Evolutionary conservation across 495 filamentous ascomycete species (phyloP), one percentile per base, ranked within the genome.

Genomic region (Cenococcum geophilum): DNA sequence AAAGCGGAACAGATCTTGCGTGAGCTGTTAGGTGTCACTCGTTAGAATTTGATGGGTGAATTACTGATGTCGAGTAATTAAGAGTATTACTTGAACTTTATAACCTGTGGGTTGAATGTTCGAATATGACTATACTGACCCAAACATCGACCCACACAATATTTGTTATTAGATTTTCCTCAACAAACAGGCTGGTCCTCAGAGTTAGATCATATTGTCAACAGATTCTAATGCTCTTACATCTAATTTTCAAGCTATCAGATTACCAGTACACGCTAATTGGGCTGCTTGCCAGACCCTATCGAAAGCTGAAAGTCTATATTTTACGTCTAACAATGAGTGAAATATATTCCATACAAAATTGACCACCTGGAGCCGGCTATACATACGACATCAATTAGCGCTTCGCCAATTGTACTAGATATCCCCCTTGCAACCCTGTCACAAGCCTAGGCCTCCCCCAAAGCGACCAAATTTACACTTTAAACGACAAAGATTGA

Each of bases 1-100:
- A 82, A 79, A 62, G 95, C 90, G 0, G 85, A 88, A 76, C 76
- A 73, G 61, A 75, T 86, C 20, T 73, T 96, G 68, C 79, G 78
- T 67, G 74, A 75, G 58, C 67, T 86, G 50, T 75, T 89, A 49
- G 67, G 48, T 5, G 21, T 68, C n/a, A 57, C 60, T 48, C 0
- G 10, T 56, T 32, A 32, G 27, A 32, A 32, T 3, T 3, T 32
- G 27, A 32, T 32, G 6, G 27, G 6, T 32, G 27, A 32, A 32
- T 32, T 32, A 32, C 27, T 18, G 40, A 45, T 14, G 12, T 45
- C 11, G 18, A 18, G 14, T 10, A 45, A 14, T 18, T 45, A 18
- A 45, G 11, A 4, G 11, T 45, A 10, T 45, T 10, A 4, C 40
- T 4, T 45, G 40, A 45, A 4, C 18, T 45, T 14, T 45, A 18